A percentile compares a stretch with the other conserved stretches of the same genome.
Evolutionary conservation across 176 grass and related monocot species (phyloP).

Genomic region (Stipa capillata): DNA sequence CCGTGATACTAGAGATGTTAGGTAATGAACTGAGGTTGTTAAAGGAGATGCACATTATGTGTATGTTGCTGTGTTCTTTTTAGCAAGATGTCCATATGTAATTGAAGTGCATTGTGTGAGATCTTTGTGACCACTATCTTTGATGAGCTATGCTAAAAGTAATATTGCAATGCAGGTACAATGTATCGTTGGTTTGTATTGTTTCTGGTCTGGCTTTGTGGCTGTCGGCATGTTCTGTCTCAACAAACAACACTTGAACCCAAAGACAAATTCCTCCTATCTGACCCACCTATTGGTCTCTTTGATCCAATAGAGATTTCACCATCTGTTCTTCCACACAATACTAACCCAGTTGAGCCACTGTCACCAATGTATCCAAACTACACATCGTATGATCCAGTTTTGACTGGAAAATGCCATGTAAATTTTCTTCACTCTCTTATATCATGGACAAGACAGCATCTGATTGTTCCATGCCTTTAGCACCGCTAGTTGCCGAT

Average conservation of each 20-base stretch:
- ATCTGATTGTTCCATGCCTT: slow-evolving; percentile 78
- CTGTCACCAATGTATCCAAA: slow-evolving; percentile 85
- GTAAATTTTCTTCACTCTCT: slow-evolving; percentile 79
- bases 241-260: slow-evolving; percentile 58
- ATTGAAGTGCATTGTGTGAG: background rate
- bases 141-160: slow-evolving; percentile 12
- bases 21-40: slow-evolving; percentile 1
- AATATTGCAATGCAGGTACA: slow-evolving; percentile 53
- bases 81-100: background rate
- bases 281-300: slow-evolving; percentile 90
- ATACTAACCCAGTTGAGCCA: slow-evolving; percentile 60
- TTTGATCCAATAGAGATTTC: slow-evolving; percentile 93
- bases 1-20: background rate
- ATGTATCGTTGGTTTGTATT: slow-evolving; percentile 54
- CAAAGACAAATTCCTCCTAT: slow-evolving; percentile 77
- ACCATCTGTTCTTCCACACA: slow-evolving; percentile 69
- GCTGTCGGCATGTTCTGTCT: slow-evolving; percentile 45
- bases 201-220: slow-evolving; percentile 54
- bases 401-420: slow-evolving; percentile 80
- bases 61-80: background rate
- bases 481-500: slow-evolving; percentile 77
- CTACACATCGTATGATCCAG: slow-evolving; percentile 72
- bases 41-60: background rate
- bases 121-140: slow-evolving; percentile 1
- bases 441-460: slow-evolving; percentile 73